Evolutionary conservation across 192 early-diverging fungal genomes (phyloP).

Genomic region (Backusella westeae): DNA sequence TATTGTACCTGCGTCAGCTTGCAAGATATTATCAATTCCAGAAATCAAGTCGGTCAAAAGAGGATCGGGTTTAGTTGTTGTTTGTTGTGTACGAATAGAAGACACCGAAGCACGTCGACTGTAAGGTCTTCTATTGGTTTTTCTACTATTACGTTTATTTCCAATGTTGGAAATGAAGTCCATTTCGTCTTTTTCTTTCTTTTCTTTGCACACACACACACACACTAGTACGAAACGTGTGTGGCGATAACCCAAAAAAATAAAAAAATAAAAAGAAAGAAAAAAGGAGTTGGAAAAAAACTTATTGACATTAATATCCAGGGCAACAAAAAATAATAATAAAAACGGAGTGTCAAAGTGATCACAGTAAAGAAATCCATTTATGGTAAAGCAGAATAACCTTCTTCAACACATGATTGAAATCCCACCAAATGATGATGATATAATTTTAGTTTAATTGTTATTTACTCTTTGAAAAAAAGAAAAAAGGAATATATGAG

Average conservation of each 20-base stretch:
- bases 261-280: background rate
- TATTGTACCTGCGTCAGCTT: background rate
- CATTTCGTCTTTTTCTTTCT: background rate
- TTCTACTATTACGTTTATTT: conserved; percentile 14
- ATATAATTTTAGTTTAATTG: background rate
- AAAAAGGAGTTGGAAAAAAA: background rate
- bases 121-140: conserved; percentile 11
- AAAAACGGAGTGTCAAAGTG: background rate
- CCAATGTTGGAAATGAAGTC: conserved; percentile 15
- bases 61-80: background rate
- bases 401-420: background rate
- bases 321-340: background rate
- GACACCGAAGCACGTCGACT: background rate
- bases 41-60: background rate
- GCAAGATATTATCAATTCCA: background rate
- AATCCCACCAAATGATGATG: background rate
- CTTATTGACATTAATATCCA: background rate
- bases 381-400: background rate
- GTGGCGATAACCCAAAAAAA: background rate
- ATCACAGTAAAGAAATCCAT: background rate
- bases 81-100: conserved; percentile 1
- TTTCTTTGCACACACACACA: background rate
- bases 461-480: background rate
- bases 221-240: background rate
- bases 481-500: background rate